Evolutionary conservation across 2,329 filamentous ascomycete species (phyloP).

Genomic region (Colletotrichum cordylinicola): DNA sequence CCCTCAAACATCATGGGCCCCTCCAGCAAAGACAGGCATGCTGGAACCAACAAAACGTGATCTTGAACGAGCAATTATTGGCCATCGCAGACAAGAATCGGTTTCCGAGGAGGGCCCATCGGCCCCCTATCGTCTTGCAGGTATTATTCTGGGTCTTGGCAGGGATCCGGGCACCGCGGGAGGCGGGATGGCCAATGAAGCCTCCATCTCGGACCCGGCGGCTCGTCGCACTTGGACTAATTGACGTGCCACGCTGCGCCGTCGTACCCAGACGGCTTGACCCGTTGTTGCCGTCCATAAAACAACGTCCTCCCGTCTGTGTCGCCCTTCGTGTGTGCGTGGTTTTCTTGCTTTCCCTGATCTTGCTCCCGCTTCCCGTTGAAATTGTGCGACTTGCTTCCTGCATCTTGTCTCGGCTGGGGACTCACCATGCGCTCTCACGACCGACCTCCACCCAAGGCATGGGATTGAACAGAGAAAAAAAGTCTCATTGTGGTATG

Average conservation of each 20-base stretch:
- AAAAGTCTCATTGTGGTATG: not conserved
- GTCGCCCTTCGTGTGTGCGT: not conserved
- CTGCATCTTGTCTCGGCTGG: not conserved
- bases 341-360: not conserved
- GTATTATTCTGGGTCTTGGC: not conserved
- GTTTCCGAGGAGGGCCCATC: not conserved
- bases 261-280: not conserved
- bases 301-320: not conserved
- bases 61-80: not conserved
- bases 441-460: not conserved
- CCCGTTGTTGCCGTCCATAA: not conserved
- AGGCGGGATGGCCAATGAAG: not conserved
- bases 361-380: not conserved
- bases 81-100: not conserved
- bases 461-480: not conserved
- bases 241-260: not conserved
- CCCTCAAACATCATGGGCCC: not conserved
- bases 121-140: not conserved
- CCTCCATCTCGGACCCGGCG: constrained; percentile 1
- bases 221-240: not conserved
- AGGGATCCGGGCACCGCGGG: not conserved
- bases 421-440: not conserved
- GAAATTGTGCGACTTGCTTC: not conserved
- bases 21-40: not conserved
- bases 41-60: not conserved